These are phyloP conservation scores for Leishmania arabica DNA, from an alignment of 208 protist genomes.

Conservation along the genomic window DNA sequence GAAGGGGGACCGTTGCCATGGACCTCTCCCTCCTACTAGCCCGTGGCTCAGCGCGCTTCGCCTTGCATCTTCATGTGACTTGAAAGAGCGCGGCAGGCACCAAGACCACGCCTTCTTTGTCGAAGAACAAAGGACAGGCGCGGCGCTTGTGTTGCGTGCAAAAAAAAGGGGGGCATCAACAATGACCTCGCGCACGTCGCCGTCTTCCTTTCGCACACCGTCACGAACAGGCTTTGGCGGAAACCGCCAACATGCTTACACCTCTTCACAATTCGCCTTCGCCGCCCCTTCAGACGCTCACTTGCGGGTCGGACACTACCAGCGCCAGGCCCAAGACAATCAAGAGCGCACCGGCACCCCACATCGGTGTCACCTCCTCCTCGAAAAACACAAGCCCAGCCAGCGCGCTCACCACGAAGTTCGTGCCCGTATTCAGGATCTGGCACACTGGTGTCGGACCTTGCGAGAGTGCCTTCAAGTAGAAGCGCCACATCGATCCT, in stretches of 20 bases:
- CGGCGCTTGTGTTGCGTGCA: not conserved
- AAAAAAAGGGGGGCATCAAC: not conserved
- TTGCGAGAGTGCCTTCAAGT: constrained; percentile 76
- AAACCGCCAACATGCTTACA: not conserved
- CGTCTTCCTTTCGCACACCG: not conserved
- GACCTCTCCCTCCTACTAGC: not conserved
- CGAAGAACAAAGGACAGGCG: not conserved
- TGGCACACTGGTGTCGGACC: constrained; percentile 86
- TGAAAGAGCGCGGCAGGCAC: not conserved
- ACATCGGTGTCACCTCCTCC: constrained; percentile 69
- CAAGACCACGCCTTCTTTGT: not conserved
- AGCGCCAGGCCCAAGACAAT: constrained; percentile 68
- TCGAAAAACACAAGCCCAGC: constrained; percentile 74
- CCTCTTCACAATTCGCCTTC: not conserved
- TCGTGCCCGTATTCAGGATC: constrained; percentile 83
- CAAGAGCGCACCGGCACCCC: constrained; percentile 62
- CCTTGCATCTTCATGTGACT: not conserved
- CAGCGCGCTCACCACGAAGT: constrained; percentile 81
- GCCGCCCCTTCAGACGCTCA: constrained; percentile 5
- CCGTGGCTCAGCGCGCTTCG: not conserved
- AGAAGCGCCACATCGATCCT: constrained; percentile 87
- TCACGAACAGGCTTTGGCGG: not conserved
- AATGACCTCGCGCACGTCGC: not conserved
- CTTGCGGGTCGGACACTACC: constrained; percentile 68
- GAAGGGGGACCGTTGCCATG: not conserved